Conservation (phyloP, 2,329 filamentous ascomycete genomes). For the Grosmannia huntii region DNA sequence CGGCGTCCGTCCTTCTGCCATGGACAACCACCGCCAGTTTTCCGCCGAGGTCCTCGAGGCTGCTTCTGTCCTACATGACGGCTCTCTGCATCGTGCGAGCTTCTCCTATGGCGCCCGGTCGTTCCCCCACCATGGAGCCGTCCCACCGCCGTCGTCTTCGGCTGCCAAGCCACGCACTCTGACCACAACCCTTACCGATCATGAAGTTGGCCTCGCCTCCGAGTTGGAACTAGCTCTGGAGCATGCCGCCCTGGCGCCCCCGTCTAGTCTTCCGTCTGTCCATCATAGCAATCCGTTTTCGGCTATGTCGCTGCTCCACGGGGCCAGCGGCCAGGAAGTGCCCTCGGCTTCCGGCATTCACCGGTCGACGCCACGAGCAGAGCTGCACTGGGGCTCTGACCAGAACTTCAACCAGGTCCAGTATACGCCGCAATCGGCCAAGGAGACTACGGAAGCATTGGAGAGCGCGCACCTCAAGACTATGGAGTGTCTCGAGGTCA, state of each 20-base stretch:
- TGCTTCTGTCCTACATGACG: conserved; percentile 37
- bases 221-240: neutral
- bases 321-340: neutral
- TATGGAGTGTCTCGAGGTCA: conserved; percentile 43
- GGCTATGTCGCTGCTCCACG: neutral
- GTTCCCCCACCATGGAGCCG: neutral
- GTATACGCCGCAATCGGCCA: conserved; percentile 42
- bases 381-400: conserved; percentile 45
- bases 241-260: neutral
- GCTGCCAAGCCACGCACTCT: no score
- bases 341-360: neutral
- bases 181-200: no score
- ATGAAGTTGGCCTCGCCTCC: neutral
- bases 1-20: neutral
- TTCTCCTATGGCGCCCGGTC: neutral
- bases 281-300: neutral
- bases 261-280: neutral
- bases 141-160: neutral
- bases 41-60: conserved; percentile 47
- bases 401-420: conserved; percentile 40
- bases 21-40: conserved; percentile 17
- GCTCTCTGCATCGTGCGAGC: conserved; percentile 14
- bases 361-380: neutral
- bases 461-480: conserved; percentile 41
- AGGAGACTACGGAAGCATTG: conserved; percentile 45